phyloP scores from a whole-genome alignment of 257 asterid genomes.

The Scutellaria galericulata region DNA sequence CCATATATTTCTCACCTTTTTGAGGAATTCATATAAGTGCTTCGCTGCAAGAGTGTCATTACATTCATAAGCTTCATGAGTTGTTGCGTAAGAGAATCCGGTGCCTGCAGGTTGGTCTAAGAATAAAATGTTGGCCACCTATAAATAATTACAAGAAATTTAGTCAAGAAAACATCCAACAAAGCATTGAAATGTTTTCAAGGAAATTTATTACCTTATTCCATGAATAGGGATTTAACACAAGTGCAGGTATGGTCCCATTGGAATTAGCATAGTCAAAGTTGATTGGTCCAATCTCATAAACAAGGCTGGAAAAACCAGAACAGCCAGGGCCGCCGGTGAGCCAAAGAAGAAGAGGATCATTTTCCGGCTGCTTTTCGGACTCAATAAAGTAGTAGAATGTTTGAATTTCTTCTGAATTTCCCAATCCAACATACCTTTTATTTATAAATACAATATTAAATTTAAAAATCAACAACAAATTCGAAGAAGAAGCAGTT shows the following conservation, averaged over 20 bases:
- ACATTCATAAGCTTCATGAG: conserved; percentile 26
- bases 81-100: conserved; percentile 47
- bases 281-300: conserved; percentile 40
- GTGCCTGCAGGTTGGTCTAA: conserved; percentile 47
- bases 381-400: conserved; percentile 41
- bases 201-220: conserved; percentile 44
- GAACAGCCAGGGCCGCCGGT: conserved; percentile 43
- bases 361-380: conserved; percentile 33
- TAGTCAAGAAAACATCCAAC: not conserved
- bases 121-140: conserved; percentile 45
- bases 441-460: not conserved
- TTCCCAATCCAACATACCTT: conserved; percentile 39
- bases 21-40: conserved; percentile 33
- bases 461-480: not conserved
- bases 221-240: conserved; percentile 51
- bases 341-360: conserved; percentile 41
- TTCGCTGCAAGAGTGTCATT: conserved; percentile 32
- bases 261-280: conserved; percentile 38
- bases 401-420: conserved; percentile 24
- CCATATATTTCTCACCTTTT: conserved; percentile 35
- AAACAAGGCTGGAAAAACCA: conserved; percentile 35
- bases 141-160: not conserved
- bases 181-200: not conserved
- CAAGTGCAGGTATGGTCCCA: conserved; percentile 44
- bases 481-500: too few relatives aligned